Evolutionary conservation across 2,329 filamentous ascomycete species (phyloP).

Genomic region (Colletotrichum liriopes): DNA sequence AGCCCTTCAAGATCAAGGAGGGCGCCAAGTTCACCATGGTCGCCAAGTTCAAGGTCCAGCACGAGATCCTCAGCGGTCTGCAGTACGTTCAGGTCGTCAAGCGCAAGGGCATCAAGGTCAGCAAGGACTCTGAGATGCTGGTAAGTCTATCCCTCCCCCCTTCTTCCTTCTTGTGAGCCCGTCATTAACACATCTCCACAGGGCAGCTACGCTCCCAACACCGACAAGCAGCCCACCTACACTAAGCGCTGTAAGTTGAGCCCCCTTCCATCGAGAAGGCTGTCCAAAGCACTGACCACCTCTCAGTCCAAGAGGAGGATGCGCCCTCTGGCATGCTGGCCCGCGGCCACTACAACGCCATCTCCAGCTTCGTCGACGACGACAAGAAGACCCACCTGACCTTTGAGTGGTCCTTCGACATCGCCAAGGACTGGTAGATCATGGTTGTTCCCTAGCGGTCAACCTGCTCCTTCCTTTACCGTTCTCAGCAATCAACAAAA

Average conservation of each 20-base stretch:
- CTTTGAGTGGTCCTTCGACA: slow-evolving; percentile 98
- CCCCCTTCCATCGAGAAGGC: slow-evolving; percentile 1
- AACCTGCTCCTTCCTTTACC: background rate
- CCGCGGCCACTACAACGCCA: slow-evolving; percentile 90
- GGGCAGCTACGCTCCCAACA: slow-evolving; percentile 96
- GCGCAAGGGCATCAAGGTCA: slow-evolving; percentile 86
- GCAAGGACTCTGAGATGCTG: slow-evolving; percentile 99
- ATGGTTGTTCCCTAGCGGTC: background rate
- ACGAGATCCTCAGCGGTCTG: slow-evolving; percentile 93
- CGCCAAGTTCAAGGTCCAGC: slow-evolving; percentile 94
- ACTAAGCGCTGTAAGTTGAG: slow-evolving; percentile 89
- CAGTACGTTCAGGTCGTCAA: slow-evolving; percentile 97
- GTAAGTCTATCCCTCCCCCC: slow-evolving; percentile 66
- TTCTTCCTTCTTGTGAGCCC: slow-evolving; percentile 33
- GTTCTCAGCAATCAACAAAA: background rate
- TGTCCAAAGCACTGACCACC: slow-evolving; percentile 29
- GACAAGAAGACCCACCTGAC: slow-evolving; percentile 91
- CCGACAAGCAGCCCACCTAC: slow-evolving; percentile 87
- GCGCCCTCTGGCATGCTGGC: slow-evolving; percentile 92
- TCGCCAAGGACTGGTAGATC: slow-evolving; percentile 92
- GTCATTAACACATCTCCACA: slow-evolving; percentile 56
- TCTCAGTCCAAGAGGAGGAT: slow-evolving; percentile 87
- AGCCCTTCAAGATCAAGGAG: slow-evolving; percentile 98
- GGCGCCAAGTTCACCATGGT: slow-evolving; percentile 95
- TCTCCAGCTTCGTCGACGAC: slow-evolving; percentile 94